Conservation (phyloP, 352 stramenopile genomes). For the Pythium rhizo-oryzae region DNA sequence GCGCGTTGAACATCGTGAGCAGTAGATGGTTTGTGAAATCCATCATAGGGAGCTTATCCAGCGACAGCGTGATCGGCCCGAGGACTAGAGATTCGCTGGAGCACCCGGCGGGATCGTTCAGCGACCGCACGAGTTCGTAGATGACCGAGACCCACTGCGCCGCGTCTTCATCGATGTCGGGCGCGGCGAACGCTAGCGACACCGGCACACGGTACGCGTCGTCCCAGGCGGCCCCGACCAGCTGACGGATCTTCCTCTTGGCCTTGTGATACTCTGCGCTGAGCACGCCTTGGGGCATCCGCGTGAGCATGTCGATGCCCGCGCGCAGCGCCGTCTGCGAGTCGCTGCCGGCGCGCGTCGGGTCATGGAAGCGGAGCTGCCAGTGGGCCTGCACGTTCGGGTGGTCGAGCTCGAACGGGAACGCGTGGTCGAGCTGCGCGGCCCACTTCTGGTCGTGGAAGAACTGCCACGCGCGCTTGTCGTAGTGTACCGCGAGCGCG, state of each 20-base stretch:
- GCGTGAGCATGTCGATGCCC: slow-evolving; percentile 14
- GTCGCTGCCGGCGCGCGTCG: not conserved
- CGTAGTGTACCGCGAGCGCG: slow-evolving; percentile 11
- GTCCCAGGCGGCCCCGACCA: slow-evolving; percentile 11
- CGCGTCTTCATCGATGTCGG: not conserved
- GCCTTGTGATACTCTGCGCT: slow-evolving; percentile 7
- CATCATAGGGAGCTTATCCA: slow-evolving; percentile 1
- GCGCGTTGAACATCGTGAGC: slow-evolving; percentile 1
- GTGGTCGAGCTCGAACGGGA: slow-evolving; percentile 1
- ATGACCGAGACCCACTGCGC: slow-evolving; percentile 12
- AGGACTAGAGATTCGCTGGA: not conserved
- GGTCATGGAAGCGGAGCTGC: slow-evolving; percentile 10
- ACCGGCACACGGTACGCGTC: slow-evolving; percentile 4
- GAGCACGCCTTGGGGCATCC: slow-evolving; percentile 1
- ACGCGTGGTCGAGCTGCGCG: not conserved
- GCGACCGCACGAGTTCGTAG: slow-evolving; percentile 11
- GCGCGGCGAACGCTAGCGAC: slow-evolving; percentile 6
- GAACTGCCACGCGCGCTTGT: slow-evolving; percentile 5
- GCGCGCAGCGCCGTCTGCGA: slow-evolving; percentile 4
- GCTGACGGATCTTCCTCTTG: not conserved
- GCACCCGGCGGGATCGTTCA: not conserved
- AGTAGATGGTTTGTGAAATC: slow-evolving; percentile 7
- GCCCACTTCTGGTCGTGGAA: slow-evolving; percentile 6
- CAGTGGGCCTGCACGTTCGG: not conserved
- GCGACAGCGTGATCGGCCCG: slow-evolving; percentile 1